Base-by-base conservation (phyloP, 371 early-diverging fungal species). In the Apophysomyces trapeziformis region DNA sequence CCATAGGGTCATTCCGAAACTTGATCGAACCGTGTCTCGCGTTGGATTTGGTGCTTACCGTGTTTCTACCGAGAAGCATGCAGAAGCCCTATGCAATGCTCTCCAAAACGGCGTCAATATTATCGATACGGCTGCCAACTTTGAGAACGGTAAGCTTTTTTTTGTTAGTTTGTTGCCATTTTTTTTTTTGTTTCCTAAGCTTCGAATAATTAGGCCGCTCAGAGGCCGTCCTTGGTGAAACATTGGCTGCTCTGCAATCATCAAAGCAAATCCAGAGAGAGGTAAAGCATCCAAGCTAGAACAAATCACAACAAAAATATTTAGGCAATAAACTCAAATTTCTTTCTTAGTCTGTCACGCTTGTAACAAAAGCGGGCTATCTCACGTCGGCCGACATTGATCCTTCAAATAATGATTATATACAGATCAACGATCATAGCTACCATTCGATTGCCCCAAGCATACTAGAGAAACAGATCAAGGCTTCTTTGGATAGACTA, bases 311-410 rank as follows among this genome's bases (percentile, higher is more conserved):
- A 68, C 38, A 43, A 67, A 38, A 37, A 16, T 4, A 1, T 7
- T 47, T 47, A 21, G 47, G 41, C 5, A 41, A 13, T 3, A 1
- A 26, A 26, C 32, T 26, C 3, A 1, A 21, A 26, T 26, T 26
- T 26, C 32, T 26, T 38, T 38, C 9, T 16, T 60, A 90, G 89
- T 60, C 77, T 16, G 50, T 92, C 13, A 85, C 89, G 4, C 39
- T 93, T 5, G 78, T 91, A 1, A 86, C 89, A n/a, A 93, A 93
- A 68, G 83, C 90, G 11, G 93, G 93, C 14, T 90, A 89, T 70
- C 68, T 90, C 6, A 58, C 76, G 0, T 36, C 78, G 18, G 14
- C 57, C 0, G 80, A 77, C 58, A 38, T 72, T 47, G 60, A 61
- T 57, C 1, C 61, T 3, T 65, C 69, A 5, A 12, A 37, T 13